Percentiles rank a stretch among this genome's conserved stretches.
These are phyloP conservation scores for Metschnikowia noctiluminum DNA, from an alignment of 805 yeast genomes.

Conservation along the genomic window DNA sequence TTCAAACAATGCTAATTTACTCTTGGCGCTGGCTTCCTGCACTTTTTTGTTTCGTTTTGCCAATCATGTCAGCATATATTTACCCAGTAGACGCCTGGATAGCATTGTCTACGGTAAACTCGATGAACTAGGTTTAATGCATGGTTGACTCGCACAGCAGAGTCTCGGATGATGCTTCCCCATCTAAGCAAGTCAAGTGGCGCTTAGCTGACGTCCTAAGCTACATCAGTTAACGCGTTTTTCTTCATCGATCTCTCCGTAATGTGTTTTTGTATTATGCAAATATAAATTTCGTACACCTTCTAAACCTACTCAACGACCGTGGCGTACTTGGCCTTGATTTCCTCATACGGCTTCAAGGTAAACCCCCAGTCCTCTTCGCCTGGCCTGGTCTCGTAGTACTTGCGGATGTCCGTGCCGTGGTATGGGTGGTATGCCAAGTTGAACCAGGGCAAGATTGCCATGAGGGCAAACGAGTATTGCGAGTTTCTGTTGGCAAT, in stretches of 20 bases:
- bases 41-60: no score
- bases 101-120: no score
- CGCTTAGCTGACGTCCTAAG: no score
- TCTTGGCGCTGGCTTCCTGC: no score
- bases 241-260: neutral
- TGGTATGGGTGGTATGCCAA: constrained; percentile 78
- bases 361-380: constrained; percentile 56
- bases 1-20: no score
- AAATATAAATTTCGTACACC: constrained; percentile 2
- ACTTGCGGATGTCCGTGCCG: constrained; percentile 57
- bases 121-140: no score
- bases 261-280: constrained; percentile 2
- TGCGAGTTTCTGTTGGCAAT: constrained; percentile 76
- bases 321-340: constrained; percentile 30
- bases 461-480: constrained; percentile 57
- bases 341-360: constrained; percentile 50
- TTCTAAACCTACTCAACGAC: constrained; percentile 14
- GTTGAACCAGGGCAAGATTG: constrained; percentile 79
- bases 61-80: no score
- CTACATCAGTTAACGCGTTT: neutral
- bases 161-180: no score
- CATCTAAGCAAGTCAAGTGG: no score
- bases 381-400: constrained; percentile 50
- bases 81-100: no score
- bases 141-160: no score